These are phyloP conservation scores for Populus hybrid DNA, from an alignment of 441 rosid species.

Conservation along the genomic window DNA sequence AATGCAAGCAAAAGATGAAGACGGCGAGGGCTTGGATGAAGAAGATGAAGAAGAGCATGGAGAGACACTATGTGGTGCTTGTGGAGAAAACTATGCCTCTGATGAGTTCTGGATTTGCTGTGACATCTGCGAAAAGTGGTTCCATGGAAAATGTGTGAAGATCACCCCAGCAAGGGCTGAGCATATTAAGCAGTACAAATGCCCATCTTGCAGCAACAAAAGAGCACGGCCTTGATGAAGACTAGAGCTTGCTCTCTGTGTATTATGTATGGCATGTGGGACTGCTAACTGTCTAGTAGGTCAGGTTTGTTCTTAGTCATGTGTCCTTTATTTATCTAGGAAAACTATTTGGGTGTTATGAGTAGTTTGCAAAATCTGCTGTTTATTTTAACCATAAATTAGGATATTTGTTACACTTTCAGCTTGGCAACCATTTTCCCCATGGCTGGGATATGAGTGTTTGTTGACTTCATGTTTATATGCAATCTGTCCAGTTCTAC, in stretches of 20 bases:
- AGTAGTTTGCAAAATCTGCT: slow-evolving; percentile 28
- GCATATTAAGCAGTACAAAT: slow-evolving; percentile 86
- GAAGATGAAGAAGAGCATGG: slow-evolving; percentile 80
- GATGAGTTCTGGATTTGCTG: slow-evolving; percentile 82
- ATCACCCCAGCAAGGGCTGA: slow-evolving; percentile 90
- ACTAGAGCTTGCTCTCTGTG: slow-evolving; percentile 10
- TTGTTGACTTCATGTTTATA: slow-evolving; percentile 17
- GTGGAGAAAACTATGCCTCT: slow-evolving; percentile 64
- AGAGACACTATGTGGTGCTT: slow-evolving; percentile 71
- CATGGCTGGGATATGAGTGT: slow-evolving; percentile 21
- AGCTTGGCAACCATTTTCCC: slow-evolving; percentile 23
- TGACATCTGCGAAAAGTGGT: slow-evolving; percentile 73
- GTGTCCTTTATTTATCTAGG: slow-evolving; percentile 25
- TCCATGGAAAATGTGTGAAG: slow-evolving; percentile 84
- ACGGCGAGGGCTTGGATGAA: slow-evolving; percentile 55
- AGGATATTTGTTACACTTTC: slow-evolving; percentile 26
- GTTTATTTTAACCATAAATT: slow-evolving; percentile 23
- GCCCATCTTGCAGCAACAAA: slow-evolving; percentile 87
- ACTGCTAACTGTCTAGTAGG: slow-evolving; percentile 45
- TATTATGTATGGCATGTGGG: slow-evolving; percentile 34
- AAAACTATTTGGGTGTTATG: slow-evolving; percentile 19
- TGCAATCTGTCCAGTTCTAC: slow-evolving; percentile 17
- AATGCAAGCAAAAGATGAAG: slow-evolving; percentile 41
- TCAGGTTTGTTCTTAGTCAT: slow-evolving; percentile 38
- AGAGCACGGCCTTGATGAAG: slow-evolving; percentile 58